phyloP scores from a whole-genome alignment of 768 basidiomycete genomes.

The Pleurotus pulmonarius region DNA sequence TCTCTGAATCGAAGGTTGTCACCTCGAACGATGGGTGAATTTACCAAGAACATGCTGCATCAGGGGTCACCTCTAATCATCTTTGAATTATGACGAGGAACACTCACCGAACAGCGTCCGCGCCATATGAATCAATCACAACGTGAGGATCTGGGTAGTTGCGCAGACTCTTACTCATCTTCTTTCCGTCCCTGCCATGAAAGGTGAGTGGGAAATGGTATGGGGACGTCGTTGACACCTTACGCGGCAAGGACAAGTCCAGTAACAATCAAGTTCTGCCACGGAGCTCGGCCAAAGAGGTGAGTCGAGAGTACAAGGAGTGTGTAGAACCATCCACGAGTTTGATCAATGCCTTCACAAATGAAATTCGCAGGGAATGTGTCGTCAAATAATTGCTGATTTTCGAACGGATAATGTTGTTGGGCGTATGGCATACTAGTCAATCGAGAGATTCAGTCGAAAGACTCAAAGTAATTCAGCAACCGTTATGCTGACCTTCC shows the following conservation, averaged over 20 bases:
- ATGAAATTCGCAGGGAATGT: constrained; percentile 96
- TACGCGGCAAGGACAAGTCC: constrained; percentile 94
- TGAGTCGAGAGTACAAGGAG: constrained; percentile 94
- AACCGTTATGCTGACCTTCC: constrained; percentile 63
- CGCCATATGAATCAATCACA: constrained; percentile 88
- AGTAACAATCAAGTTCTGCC: constrained; percentile 97
- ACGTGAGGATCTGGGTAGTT: constrained; percentile 97
- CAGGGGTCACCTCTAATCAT: not conserved
- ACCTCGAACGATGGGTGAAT: constrained; percentile 96
- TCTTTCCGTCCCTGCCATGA: constrained; percentile 82
- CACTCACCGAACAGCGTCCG: constrained; percentile 84
- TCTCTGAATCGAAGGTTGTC: constrained; percentile 98
- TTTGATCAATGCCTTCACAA: constrained; percentile 98
- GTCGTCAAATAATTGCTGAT: constrained; percentile 80
- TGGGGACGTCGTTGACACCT: constrained; percentile 32
- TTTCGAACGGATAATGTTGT: constrained; percentile 97
- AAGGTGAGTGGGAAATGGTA: constrained; percentile 2
- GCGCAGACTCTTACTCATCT: constrained; percentile 97
- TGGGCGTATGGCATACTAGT: constrained; percentile 98
- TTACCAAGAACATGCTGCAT: constrained; percentile 92
- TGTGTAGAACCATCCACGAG: constrained; percentile 99
- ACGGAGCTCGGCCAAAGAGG: constrained; percentile 88
- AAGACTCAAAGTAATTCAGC: not conserved
- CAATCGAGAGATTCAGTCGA: not conserved
- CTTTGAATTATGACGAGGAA: not conserved